Percentiles rank a stretch among this genome's conserved stretches.
phyloP scores from a whole-genome alignment of 257 asterid genomes.

The Solanum infundibuliforme region DNA sequence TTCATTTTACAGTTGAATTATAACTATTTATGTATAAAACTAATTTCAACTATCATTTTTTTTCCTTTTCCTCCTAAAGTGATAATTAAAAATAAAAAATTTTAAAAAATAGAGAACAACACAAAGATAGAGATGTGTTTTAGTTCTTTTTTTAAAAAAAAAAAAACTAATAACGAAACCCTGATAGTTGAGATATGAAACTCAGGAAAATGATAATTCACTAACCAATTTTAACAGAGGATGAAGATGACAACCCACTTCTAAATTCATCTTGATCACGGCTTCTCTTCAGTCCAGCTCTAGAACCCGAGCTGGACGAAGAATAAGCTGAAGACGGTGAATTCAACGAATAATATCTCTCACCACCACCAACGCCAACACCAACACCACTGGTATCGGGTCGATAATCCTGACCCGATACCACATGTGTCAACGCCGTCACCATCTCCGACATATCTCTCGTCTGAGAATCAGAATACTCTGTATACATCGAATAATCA shows the following conservation, averaged over 20 bases:
- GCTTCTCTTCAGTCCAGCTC: constrained; percentile 63
- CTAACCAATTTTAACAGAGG: constrained; percentile 47
- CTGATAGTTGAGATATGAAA: no score
- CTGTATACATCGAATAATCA: constrained; percentile 20
- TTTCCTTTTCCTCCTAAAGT: not conserved
- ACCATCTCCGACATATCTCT: constrained; percentile 67
- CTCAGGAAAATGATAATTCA: no score
- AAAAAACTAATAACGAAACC: no score
- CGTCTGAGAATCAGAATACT: constrained; percentile 11
- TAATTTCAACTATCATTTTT: no score
- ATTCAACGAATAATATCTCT: constrained; percentile 12
- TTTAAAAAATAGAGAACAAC: not conserved
- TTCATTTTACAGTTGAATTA: not conserved
- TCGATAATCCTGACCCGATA: constrained; percentile 34
- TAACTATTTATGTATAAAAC: no score
- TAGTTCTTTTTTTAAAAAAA: no score
- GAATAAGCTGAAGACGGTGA: constrained; percentile 51
- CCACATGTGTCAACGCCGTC: constrained; percentile 46
- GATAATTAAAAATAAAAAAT: no score
- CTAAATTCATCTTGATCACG: constrained; percentile 43
- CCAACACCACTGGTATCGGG: constrained; percentile 4
- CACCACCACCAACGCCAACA: no score
- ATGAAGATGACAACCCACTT: constrained; percentile 23
- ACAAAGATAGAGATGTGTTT: no score
- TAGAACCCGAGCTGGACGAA: constrained; percentile 61